A percentile compares a stretch with the other conserved stretches of the same genome.
phyloP scores from a whole-genome alignment of 192 early-diverging fungal genomes.

The Coemansia sp. region DNA sequence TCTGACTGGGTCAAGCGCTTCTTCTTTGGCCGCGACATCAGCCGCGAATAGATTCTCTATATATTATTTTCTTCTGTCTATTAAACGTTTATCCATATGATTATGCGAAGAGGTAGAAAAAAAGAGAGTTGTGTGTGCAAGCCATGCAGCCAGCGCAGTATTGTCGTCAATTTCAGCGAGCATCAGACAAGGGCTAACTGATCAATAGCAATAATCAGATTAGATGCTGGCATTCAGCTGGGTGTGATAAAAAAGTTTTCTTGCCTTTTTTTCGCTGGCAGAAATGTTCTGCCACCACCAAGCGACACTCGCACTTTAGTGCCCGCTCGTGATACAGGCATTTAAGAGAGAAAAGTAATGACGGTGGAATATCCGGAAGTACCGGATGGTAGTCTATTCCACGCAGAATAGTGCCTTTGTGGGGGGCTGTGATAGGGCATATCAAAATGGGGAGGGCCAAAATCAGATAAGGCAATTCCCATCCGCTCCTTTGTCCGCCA shows the following conservation, averaged over 20 bases:
- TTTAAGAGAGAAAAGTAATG: background rate
- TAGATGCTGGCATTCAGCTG: background rate
- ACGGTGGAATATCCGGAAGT: background rate
- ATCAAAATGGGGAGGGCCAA: background rate
- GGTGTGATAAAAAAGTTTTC: background rate
- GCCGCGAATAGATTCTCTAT: constrained; percentile 71
- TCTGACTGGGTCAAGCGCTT: constrained; percentile 93
- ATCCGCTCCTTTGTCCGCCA: background rate
- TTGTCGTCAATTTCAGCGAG: background rate
- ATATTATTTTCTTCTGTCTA: background rate
- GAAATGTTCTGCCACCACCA: background rate
- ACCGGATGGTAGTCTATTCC: background rate
- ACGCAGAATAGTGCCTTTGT: background rate
- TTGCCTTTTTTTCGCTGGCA: background rate
- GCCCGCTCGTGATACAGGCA: background rate
- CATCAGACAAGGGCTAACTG: background rate
- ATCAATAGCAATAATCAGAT: background rate
- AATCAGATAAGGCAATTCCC: constrained; percentile 12
- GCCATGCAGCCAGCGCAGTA: constrained; percentile 3
- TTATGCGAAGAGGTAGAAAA: background rate
- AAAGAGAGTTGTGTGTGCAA: background rate
- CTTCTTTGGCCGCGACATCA: constrained; percentile 90
- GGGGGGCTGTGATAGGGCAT: background rate
- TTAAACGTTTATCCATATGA: background rate
- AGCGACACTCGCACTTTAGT: background rate